Conservation (phyloP, 768 basidiomycete species). For the Macrolepiota albuminosa region DNA sequence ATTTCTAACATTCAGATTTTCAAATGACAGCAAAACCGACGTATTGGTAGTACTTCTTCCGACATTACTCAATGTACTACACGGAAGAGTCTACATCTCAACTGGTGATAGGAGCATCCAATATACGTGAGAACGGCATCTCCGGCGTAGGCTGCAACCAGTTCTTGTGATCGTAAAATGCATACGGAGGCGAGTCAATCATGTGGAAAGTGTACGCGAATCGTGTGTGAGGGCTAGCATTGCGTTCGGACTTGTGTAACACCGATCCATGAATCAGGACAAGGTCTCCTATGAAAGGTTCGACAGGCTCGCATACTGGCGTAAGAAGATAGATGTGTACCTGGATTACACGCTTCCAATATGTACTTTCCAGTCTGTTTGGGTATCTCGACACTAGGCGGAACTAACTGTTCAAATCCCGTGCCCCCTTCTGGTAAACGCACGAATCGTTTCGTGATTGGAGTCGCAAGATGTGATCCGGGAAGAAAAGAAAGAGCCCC, state of each 20-base stretch:
- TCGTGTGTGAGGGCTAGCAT: constrained; percentile 73
- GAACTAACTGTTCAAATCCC: constrained; percentile 66
- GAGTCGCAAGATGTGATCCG: constrained; percentile 76
- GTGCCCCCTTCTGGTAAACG: constrained; percentile 75
- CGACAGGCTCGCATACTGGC: not conserved
- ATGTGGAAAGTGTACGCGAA: constrained; percentile 97
- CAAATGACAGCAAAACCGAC: not conserved
- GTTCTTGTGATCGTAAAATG: constrained; percentile 83
- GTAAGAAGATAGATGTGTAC: constrained; percentile 27
- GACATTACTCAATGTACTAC: not conserved
- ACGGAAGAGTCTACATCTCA: not conserved
- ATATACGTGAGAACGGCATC: constrained; percentile 74
- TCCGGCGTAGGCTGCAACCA: constrained; percentile 87
- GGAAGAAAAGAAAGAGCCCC: constrained; percentile 88
- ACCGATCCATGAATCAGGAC: constrained; percentile 94
- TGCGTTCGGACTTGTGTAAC: constrained; percentile 87
- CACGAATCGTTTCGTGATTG: constrained; percentile 82
- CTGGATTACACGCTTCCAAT: constrained; percentile 69
- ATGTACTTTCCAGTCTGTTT: constrained; percentile 46
- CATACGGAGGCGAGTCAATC: constrained; percentile 73
- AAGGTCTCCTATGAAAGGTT: constrained; percentile 58
- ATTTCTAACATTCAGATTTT: too few relatives aligned
- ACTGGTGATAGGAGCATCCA: constrained; percentile 23
- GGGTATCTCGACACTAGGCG: constrained; percentile 28
- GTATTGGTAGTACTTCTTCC: too few relatives aligned